phyloP scores from a whole-genome alignment of 2,329 filamentous ascomycete genomes.

The Lecanicillium sp. region DNA sequence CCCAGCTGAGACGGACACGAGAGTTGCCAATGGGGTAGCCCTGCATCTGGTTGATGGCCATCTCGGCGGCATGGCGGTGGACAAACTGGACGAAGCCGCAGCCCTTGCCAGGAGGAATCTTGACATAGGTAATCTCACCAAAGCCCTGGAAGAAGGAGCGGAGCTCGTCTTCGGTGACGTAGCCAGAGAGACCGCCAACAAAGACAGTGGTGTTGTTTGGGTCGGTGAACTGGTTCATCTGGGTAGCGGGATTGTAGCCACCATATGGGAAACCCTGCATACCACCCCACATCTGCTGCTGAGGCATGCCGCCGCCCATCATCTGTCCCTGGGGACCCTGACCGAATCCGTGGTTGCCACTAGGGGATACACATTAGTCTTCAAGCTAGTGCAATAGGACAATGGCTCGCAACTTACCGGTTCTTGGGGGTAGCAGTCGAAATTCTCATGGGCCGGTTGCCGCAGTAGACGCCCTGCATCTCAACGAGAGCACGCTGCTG shows the following conservation, averaged over 20 bases:
- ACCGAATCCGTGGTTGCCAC: conserved; percentile 31
- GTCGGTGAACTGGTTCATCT: conserved; percentile 99
- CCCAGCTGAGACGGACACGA: conserved; percentile 94
- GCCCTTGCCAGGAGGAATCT: conserved; percentile 98
- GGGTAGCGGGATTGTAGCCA: conserved; percentile 39
- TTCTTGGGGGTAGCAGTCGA: conserved; percentile 98
- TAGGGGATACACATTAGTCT: conserved; percentile 12
- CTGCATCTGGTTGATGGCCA: conserved; percentile 99
- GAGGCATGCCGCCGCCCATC: conserved; percentile 36
- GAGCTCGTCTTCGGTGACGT: conserved; percentile 98
- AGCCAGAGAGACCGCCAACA: conserved; percentile 91
- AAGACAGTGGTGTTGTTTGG: conserved; percentile 99
- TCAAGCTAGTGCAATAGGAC: neutral
- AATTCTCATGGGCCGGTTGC: conserved; percentile 97
- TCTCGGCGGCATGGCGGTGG: conserved; percentile 95
- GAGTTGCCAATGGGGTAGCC: conserved; percentile 99
- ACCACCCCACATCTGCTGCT: conserved; percentile 35
- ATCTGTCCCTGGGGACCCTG: conserved; percentile 36
- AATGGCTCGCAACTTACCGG: conserved; percentile 42
- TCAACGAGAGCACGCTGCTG: conserved; percentile 93
- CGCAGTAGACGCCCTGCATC: conserved; percentile 99
- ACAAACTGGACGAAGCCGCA: conserved; percentile 99
- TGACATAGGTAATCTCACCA: conserved; percentile 98
- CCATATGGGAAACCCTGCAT: conserved; percentile 30
- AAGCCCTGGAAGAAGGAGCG: conserved; percentile 99